Conservation (phyloP, 2,329 filamentous ascomycete species). For the Waltergamsia citrina region DNA sequence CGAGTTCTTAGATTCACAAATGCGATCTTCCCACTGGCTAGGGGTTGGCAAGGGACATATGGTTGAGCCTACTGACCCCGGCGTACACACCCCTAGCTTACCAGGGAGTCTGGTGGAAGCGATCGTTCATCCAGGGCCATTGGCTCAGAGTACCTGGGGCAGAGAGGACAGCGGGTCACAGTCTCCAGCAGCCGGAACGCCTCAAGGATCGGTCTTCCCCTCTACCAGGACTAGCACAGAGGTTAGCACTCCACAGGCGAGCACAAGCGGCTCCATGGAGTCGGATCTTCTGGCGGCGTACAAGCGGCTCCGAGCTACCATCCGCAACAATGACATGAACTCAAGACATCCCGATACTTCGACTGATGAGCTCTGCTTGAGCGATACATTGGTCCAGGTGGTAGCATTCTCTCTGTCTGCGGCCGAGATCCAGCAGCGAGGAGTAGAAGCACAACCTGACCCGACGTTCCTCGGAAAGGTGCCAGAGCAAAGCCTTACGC, state of each 20-base stretch:
- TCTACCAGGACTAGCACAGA: not conserved
- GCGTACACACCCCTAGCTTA: conserved; percentile 23
- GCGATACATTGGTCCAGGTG: conserved; percentile 52
- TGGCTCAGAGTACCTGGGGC: not conserved
- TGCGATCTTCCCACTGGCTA: not conserved
- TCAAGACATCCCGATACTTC: conserved; percentile 23
- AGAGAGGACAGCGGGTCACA: conserved; percentile 12
- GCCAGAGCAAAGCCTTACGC: conserved; percentile 73
- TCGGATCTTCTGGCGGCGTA: conserved; percentile 52
- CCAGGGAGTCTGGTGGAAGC: conserved; percentile 26
- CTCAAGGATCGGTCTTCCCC: conserved; percentile 1
- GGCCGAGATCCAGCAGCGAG: conserved; percentile 86
- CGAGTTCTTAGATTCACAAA: conserved; percentile 50
- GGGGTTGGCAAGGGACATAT: conserved; percentile 1
- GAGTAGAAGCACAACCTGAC: conserved; percentile 63
- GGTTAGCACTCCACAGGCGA: conserved; percentile 1
- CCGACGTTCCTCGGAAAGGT: conserved; percentile 75
- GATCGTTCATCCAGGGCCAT: conserved; percentile 25
- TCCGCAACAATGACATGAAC: conserved; percentile 43
- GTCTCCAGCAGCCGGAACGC: conserved; percentile 8
- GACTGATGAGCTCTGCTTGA: conserved; percentile 36
- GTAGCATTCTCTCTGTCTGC: conserved; percentile 82
- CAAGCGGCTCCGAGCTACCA: conserved; percentile 48
- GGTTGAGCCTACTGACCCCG: conserved; percentile 6
- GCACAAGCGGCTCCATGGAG: conserved; percentile 21